Evolutionary conservation across 2,329 filamentous ascomycete genomes (phyloP), one percentile per base, ranked within the genome.

Genomic region (Penicillium sp.): DNA sequence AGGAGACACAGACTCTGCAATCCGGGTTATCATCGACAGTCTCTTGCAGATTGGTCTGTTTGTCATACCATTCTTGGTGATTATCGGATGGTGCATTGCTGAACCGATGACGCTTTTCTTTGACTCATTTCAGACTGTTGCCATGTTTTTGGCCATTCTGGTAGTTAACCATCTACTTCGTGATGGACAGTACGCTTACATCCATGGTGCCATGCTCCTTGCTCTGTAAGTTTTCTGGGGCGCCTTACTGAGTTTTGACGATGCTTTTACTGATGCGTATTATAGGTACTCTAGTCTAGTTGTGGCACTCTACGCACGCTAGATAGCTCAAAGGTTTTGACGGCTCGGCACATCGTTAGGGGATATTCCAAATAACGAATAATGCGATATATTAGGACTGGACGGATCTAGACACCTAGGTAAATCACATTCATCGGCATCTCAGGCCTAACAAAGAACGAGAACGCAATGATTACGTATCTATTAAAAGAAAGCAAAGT

Each of bases 31-130:
- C 24, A 84, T 88, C 61, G 84, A 84, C 33, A 85, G 81, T 41
- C 84, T 82, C 62, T 83, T 88, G 61, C 84, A 88, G 68, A 88
- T 88, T 58, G 84, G 84, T 24, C 72, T 88, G 40, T 78, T 87
- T 33, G 83, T 87, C 33, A 87, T 84, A 1, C 84, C 84, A 0
- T 81, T 83, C 62, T 73, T 88, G 43, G 84, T 88, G 41, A 78
- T 88, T 56, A 73, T 87, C 33, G 84, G 84, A 51, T 88, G 84
- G 84, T 80, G 82, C 50, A 79, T 84, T 64, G 78, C 77, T 45
- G 72, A 79, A 57, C 76, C 78, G 21, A 86, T 87, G 83, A 82
- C 82, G 10, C 75, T 88, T 34, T 83, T 83, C 63, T 88, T 88
- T 56, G 82, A 87, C 71, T 84, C 78, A 0, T 84, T 87, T 61